These are phyloP conservation scores for Daucus carota DNA, from an alignment of 129 eudicot genomes.

Conservation along the genomic window DH1_v3.0 NC_030381.2:54219001-54219500, in stretches of 20 bases:
- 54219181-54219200: neutral
- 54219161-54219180: neutral
- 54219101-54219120: neutral
- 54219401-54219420: neutral
- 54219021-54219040: neutral
- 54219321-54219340: neutral
- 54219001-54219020: neutral
- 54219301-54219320: neutral
- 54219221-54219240: neutral
- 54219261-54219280: neutral
- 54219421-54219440: neutral
- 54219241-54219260: neutral
- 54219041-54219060: constrained; percentile 1
- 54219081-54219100: neutral
- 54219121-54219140: neutral
- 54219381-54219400: neutral
- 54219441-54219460: neutral
- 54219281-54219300: neutral
- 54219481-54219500: neutral
- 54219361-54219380: neutral
- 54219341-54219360: neutral
- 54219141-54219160: neutral
- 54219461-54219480: neutral
- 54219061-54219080: neutral
- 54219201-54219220: neutral